Base-by-base conservation (phyloP, 2,329 filamentous ascomycete genomes). In the Penicillium sp. region DNA sequence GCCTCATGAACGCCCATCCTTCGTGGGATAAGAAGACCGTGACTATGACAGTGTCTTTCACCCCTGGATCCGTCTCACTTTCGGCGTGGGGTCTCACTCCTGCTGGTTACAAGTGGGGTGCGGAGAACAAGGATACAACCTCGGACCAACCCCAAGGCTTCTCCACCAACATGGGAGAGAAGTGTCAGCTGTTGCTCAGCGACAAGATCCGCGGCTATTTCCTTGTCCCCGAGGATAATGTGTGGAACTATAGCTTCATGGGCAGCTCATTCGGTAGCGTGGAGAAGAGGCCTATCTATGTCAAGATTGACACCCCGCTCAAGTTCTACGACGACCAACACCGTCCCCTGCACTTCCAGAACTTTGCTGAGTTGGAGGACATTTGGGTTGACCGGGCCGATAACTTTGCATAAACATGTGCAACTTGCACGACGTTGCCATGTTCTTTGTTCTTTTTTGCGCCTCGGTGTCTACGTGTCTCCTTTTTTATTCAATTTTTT, bases 201-300 rank as follows among this genome's bases (percentile, higher is more conserved):
- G 93, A 97, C 66, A 90, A 92, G 73, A 96, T 97, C 72, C 86
- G 90, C 64, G 95, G 94, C 27, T 97, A 92, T 80, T 99, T 99
- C 85, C 79, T 99, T 52, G 92, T 97, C 21, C 94, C 94, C 0
- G 92, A 97, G 69, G 88, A 88, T 51, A 87, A 87, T 59, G 83
- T 89, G 57, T 99, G 94, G 94, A 99, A 99, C 76, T 99, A 97
- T 79, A 94, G 90, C 74, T 99, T 99, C 81, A 91, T 97, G 87
- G 94, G 94, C 52, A 91, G 87, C 62, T 86, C 87, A 0, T 99
- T 97, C 71, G 86, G 88, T 13, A 86, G 87, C 39, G 83, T 96
- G 60, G 92, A 96, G 78, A 97, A 97, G 86, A 91, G 91, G 78
- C 83, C 87, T 3, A 84, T 97, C 42, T 89, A 92, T 65, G 92